Evolutionary conservation across 805 yeast species (phyloP), one percentile per base, ranked within the genome.

Genomic region (Komagataella kurtzmanii): DNA sequence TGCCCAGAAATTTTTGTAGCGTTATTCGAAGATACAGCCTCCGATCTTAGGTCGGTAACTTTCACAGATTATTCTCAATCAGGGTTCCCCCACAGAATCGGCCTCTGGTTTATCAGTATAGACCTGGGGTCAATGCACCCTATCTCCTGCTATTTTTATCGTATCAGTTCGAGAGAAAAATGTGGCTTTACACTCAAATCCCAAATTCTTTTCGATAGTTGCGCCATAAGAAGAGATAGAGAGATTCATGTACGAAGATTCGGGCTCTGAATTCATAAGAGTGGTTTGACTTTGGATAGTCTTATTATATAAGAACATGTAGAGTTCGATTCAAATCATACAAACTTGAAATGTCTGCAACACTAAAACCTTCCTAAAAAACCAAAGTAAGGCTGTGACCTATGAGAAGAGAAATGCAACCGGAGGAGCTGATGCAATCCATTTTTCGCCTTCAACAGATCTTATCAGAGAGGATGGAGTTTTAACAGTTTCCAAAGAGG

Each of bases 381-480:
- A 30, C 14, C 40, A 12, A 30, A 30, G 12, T 12, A 30, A 30
- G 14, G n/a, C n/a, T 7, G 40, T 30, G 3, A 2, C 10, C n/a
- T 30, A 30, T 8, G 40, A 30, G 12, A 30, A 30, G 10, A 30
- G 3, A 1, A 4, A 10, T 10, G 40, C n/a, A 44, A 1, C 6
- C 17, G 46, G 6, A 17, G 46, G 17, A 7, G 18, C 10, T 18
- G 21, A 18, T 19, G 70, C 66, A 52, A 67, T 68, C 53, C 83
- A 78, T 60, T 77, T 75, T 62, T 67, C 71, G 56, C 68, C 74
- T 54, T 80, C 73, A 6, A 71, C 71, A 49, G 82, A 78, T 57
- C 74, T 73, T 49, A 62, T 74, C 46, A 74, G 69, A 50, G 61
- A 60, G 17, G 73, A 76, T 24, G 83, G 83, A 12, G 66, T 74